Percentiles rank a stretch among this genome's conserved stretches.
Evolutionary conservation across 2,329 filamentous ascomycete species (phyloP).

Genomic region (Cladosporium phlei): DNA sequence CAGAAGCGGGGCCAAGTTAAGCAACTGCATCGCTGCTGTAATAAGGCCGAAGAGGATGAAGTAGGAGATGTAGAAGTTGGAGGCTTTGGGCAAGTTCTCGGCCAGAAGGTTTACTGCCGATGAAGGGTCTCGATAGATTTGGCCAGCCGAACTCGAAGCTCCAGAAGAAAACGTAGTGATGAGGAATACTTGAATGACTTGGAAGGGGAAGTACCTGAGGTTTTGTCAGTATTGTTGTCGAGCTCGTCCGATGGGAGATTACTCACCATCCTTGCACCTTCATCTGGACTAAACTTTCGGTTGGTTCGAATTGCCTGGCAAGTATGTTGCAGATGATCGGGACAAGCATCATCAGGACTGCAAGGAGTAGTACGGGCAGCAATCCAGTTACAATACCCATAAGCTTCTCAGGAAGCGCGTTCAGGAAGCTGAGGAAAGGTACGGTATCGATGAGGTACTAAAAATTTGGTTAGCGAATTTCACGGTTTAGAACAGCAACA

Average conservation of each 20-base stretch:
- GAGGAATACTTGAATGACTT: conserved; percentile 37
- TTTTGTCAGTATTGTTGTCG: neutral
- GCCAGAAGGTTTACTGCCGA: conserved; percentile 28
- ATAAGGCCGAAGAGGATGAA: conserved; percentile 33
- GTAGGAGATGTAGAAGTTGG: conserved; percentile 36
- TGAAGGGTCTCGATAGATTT: conserved; percentile 30
- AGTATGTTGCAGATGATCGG: conserved; percentile 38
- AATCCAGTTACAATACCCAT: conserved; percentile 45
- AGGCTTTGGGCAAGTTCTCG: conserved; percentile 31
- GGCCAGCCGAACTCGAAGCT: conserved; percentile 25
- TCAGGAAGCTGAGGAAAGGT: conserved; percentile 40
- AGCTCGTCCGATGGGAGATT: neutral
- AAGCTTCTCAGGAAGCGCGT: conserved; percentile 37
- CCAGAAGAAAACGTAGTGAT: conserved; percentile 34
- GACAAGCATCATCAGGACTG: conserved; percentile 41
- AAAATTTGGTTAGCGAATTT: neutral
- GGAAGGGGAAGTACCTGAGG: conserved; percentile 32
- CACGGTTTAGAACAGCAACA: no score
- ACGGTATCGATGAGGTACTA: conserved; percentile 34
- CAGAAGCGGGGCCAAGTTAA: conserved; percentile 28
- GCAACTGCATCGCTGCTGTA: conserved; percentile 23
- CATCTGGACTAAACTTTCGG: conserved; percentile 38
- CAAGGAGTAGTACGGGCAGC: conserved; percentile 38
- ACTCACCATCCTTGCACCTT: conserved; percentile 27
- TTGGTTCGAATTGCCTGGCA: conserved; percentile 25